Evolutionary conservation across 345 rosid species (phyloP).

Genomic region (Raphanus sativus): DNA sequence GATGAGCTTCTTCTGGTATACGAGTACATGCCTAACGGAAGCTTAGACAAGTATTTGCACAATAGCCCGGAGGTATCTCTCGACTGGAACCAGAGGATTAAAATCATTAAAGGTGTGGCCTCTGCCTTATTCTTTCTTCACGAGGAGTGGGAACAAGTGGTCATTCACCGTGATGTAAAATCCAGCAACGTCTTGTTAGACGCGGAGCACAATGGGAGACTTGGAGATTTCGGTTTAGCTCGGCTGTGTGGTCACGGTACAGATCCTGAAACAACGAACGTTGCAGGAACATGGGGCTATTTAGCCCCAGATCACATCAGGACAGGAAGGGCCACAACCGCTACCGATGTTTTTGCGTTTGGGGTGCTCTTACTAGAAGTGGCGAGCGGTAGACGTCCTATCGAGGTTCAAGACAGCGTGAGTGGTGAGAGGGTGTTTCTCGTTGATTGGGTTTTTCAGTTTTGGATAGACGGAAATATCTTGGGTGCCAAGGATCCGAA

Average conservation of each 20-base stretch:
- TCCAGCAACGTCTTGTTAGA: conserved; percentile 84
- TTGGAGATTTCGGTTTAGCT: conserved; percentile 73
- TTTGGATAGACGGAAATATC: conserved; percentile 46
- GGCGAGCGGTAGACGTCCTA: conserved; percentile 71
- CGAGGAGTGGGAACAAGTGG: conserved; percentile 71
- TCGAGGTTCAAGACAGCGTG: conserved; percentile 46
- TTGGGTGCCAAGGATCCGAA: conserved; percentile 56
- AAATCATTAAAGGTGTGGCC: conserved; percentile 68
- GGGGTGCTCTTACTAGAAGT: conserved; percentile 81
- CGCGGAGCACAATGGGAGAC: conserved; percentile 61
- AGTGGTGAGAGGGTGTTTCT: conserved; percentile 22
- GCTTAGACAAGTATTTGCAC: conserved; percentile 75
- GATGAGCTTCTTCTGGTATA: conserved; percentile 78
- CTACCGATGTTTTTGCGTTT: conserved; percentile 76
- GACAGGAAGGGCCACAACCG: conserved; percentile 15
- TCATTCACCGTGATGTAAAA: conserved; percentile 50
- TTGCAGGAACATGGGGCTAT: conserved; percentile 85
- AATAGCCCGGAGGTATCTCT: conserved; percentile 52
- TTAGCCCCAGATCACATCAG: conserved; percentile 72
- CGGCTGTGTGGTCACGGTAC: conserved; percentile 69
- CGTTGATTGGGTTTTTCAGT: conserved; percentile 69
- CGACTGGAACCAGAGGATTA: conserved; percentile 77
- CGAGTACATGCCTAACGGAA: conserved; percentile 90
- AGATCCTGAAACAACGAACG: conserved; percentile 65
- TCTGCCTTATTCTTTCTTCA: conserved; percentile 80